Base-by-base conservation (phyloP, 495 filamentous ascomycete genomes). In the Tirmania nivea region DNA sequence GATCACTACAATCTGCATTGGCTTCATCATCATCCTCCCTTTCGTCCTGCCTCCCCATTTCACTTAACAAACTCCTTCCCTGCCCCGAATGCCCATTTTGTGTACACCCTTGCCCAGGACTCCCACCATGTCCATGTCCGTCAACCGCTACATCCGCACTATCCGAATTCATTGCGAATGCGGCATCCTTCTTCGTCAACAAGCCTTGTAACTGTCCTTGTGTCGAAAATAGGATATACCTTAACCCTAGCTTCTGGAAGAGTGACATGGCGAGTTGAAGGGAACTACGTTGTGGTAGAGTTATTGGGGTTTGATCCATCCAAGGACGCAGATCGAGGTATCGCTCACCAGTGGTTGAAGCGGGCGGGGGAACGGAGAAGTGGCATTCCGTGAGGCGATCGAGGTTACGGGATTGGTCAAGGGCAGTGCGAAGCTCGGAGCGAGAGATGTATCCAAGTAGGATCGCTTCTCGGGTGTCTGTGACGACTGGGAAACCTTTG, bases 271-370 rank as follows among this genome's bases (percentile, higher is more conserved):
- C 84, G 34, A 97, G 74, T 60, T 84, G 76, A 53, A 96, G 76
- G 50, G 74, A 81, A 50, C 75, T 76, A 47, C 79, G 74, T 35
- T 76, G 75, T 35, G 84, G 82, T 11, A 97, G 74, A 0, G 92
- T 95, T 35, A 97, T 83, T 2, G 90, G 90, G 0, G 90, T 97
- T 63, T 94, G 87, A 64, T 97, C 90, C 84, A 97, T 94, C 88
- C 89, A 97, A 7, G 86, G 87, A 12, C 89, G 72, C 8, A 96
- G 72, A 65, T 97, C 89, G 37, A 96, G 73, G 0, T 80, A 87
- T 9, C 78, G 74, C n/a, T 71, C 66, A 21, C n/a, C 25, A 14
- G 11, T 50, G 8, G 53, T 31, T 5, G 50, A 34, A 8, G 5
- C 1, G 12, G 54, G 50, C 3, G 12, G n/a, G 60, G 88, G 82